Base-by-base conservation (phyloP, 2,329 filamentous ascomycete genomes). In the Neurospora sp. region DNA sequence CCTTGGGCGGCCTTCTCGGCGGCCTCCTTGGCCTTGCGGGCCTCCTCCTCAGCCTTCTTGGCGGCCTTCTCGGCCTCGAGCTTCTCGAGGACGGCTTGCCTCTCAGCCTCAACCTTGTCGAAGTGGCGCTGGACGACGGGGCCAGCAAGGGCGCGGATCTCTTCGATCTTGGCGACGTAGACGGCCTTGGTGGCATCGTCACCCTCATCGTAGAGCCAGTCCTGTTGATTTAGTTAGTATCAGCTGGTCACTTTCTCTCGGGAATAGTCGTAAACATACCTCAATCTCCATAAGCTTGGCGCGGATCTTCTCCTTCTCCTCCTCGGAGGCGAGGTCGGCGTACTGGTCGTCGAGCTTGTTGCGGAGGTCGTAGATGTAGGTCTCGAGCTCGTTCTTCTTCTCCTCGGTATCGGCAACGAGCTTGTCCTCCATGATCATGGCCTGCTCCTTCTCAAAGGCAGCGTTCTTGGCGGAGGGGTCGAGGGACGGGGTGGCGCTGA, bases 371-470 rank as follows among this genome's bases (percentile, higher is more conserved):
- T 99, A 99, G 83, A 98, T 97, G 83, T 91, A 97, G 33, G 92
- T 90, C 86, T 99, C 96, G 69, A 99, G 92, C 83, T 98, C 95
- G 85, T 99, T 99, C 92, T 98, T 99, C 89, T 97, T 97, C 85
- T 98, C 93, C 80, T 98, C 96, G 43, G 96, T 99, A 81, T 98
- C 96, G 76, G 92, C 92, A 70, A 99, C 94, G 70, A 98, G 90
- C 88, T 98, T 99, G 84, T 99, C 96, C 82, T 97, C 93, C 89
- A 97, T 95, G 76, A 93, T 89, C 96, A 99, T 98, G 76, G 89
- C 80, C 75, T 89, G 87, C 84, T 99, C 96, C 81, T 90, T 90
- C 87, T 99, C 96, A 67, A 86, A 82, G 74, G 89, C 84, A n/a
- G 84, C 78, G 72, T 89, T 83, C 85, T 92, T 95, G 78, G 84